A percentile compares a stretch with the other conserved stretches of the same genome.
These are phyloP conservation scores for Malus sieversii DNA, from an alignment of 306 rosid genomes.

Conservation along the genomic window DNA sequence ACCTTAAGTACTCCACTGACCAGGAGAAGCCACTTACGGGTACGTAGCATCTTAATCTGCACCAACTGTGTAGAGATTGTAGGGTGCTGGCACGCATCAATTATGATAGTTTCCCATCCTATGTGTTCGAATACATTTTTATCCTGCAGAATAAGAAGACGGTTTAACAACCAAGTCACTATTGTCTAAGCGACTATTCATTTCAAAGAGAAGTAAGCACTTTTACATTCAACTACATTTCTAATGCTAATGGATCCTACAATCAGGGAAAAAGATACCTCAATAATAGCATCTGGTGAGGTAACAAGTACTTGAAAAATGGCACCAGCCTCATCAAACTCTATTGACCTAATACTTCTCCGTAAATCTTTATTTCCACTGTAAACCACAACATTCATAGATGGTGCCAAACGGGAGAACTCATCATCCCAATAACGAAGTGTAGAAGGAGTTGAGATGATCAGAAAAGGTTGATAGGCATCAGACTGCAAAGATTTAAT, in stretches of 20 bases:
- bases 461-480: conserved; percentile 43
- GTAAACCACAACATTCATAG: conserved; percentile 44
- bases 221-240: not conserved
- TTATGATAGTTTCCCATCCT: conserved; percentile 50
- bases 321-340: conserved; percentile 35
- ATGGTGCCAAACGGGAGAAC: conserved; percentile 40
- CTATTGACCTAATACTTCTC: conserved; percentile 36
- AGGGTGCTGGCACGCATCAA: conserved; percentile 49
- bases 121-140: conserved; percentile 33
- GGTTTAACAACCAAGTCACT: not conserved
- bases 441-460: conserved; percentile 46
- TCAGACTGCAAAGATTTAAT: conserved; percentile 42
- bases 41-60: conserved; percentile 31
- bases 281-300: conserved; percentile 35
- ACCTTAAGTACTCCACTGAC: conserved; percentile 48
- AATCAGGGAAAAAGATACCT: conserved; percentile 35
- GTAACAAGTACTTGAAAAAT: conserved; percentile 51
- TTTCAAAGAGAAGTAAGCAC: not conserved
- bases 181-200: not conserved
- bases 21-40: conserved; percentile 49
- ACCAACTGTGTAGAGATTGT: conserved; percentile 28
- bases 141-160: conserved; percentile 35
- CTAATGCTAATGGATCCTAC: not conserved
- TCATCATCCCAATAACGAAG: conserved; percentile 46
- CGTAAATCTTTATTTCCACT: conserved; percentile 47